Evolutionary conservation across 805 yeast species (phyloP).

Genomic region (Kuraishia hungarica): DNA sequence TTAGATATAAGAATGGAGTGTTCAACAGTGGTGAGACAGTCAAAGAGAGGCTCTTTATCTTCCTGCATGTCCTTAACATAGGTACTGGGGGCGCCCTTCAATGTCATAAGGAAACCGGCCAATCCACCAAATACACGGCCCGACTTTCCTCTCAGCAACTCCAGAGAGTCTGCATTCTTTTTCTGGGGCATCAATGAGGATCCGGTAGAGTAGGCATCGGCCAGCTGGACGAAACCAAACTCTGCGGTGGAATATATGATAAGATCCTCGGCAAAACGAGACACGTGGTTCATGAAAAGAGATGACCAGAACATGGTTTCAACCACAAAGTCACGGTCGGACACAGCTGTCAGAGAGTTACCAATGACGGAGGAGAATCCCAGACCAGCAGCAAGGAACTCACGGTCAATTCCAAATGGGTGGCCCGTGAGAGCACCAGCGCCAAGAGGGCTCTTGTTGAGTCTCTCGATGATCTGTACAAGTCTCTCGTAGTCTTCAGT

Average conservation of each 20-base stretch:
- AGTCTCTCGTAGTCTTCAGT: conserved; percentile 85
- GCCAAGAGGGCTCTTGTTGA: conserved; percentile 88
- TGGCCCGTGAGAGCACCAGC: conserved; percentile 99
- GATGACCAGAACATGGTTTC: conserved; percentile 96
- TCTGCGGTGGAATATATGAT: conserved; percentile 96
- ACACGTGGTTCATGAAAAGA: conserved; percentile 89
- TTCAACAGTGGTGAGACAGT: conserved; percentile 80
- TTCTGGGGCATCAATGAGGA: conserved; percentile 98
- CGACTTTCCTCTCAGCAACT: conserved; percentile 90
- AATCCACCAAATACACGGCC: conserved; percentile 96
- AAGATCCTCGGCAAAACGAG: conserved; percentile 90
- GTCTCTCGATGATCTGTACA: conserved; percentile 69
- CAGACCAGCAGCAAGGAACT: conserved; percentile 69
- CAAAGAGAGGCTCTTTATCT: conserved; percentile 98
- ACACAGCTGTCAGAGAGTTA: conserved; percentile 92
- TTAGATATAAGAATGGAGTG: conserved; percentile 93
- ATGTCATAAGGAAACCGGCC: conserved; percentile 92
- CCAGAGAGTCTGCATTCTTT: conserved; percentile 96
- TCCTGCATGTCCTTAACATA: conserved; percentile 98
- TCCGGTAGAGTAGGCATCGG: conserved; percentile 98
- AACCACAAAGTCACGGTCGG: conserved; percentile 95
- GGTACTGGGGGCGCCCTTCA: conserved; percentile 96
- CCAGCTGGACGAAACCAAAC: conserved; percentile 86
- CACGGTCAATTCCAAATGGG: conserved; percentile 98
- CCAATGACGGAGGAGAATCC: conserved; percentile 87